phyloP scores from a whole-genome alignment of 1,139 yeast genomes.

The Hyphopichia khmerensis region DNA sequence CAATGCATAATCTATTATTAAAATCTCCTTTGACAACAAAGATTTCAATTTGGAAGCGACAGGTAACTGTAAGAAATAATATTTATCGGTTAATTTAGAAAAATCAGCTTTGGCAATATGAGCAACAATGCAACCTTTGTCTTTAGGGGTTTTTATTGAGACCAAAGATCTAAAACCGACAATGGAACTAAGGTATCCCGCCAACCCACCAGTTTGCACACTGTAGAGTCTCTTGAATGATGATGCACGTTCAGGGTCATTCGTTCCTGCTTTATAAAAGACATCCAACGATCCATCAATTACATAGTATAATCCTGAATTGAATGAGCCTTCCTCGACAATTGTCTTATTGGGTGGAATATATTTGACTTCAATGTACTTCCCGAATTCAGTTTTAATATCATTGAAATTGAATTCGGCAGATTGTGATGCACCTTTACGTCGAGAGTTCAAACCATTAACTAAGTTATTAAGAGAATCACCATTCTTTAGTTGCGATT shows the following conservation, averaged over 20 bases:
- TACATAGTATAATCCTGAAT: constrained; percentile 76
- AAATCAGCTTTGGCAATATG: constrained; percentile 63
- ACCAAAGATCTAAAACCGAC: constrained; percentile 81
- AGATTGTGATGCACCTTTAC: neutral
- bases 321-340: constrained; percentile 62
- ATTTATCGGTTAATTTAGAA: constrained; percentile 69
- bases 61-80: constrained; percentile 72
- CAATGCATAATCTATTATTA: constrained; percentile 83
- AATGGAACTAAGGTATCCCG: constrained; percentile 82
- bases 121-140: constrained; percentile 63
- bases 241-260: constrained; percentile 21
- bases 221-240: constrained; percentile 44
- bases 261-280: constrained; percentile 24
- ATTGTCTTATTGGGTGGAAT: constrained; percentile 55
- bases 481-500: constrained; percentile 13
- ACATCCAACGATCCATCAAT: constrained; percentile 77
- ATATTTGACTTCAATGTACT: constrained; percentile 55
- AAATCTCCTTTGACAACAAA: constrained; percentile 63
- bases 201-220: constrained; percentile 76
- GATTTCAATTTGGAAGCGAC: constrained; percentile 72
- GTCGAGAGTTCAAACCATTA: neutral
- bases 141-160: constrained; percentile 57
- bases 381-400: constrained; percentile 66
- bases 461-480: constrained; percentile 4
- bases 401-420: constrained; percentile 37